Conservation (phyloP, 2,329 filamentous ascomycete genomes). For the Paracoccidioides lutzii region DNA sequence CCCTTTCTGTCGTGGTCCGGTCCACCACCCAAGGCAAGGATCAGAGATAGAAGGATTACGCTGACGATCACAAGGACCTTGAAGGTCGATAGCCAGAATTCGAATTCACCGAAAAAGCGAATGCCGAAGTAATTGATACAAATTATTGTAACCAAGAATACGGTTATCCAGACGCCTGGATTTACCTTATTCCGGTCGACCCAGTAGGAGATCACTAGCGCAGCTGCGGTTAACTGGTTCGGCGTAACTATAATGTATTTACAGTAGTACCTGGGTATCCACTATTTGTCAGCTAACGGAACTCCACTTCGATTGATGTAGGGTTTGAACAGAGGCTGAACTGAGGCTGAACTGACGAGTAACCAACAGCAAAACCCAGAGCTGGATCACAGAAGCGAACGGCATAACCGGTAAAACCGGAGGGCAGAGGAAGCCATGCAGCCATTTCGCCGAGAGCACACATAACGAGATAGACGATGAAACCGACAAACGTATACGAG, state of each 20-base stretch:
- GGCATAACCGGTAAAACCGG: conserved; percentile 36
- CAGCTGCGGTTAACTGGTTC: conserved; percentile 70
- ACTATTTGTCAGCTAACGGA: conserved; percentile 2
- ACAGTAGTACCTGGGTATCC: conserved; percentile 40
- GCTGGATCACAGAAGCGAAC: conserved; percentile 34
- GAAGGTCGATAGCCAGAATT: conserved; percentile 47
- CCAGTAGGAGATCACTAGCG: conserved; percentile 71
- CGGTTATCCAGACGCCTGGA: conserved; percentile 65
- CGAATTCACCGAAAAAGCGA: conserved; percentile 56
- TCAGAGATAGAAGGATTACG: conserved; percentile 51
- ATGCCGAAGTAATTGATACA: conserved; percentile 60
- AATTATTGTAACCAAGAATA: conserved; percentile 52
- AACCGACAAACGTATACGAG: conserved; percentile 32
- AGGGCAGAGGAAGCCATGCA: conserved; percentile 37
- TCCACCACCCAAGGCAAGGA: conserved; percentile 53
- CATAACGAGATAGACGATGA: conserved; percentile 58
- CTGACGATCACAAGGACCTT: conserved; percentile 56
- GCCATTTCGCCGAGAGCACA: conserved; percentile 38
- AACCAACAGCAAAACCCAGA: conserved; percentile 36
- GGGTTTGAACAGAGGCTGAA: background rate
- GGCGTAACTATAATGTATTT: conserved; percentile 78
- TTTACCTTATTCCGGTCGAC: conserved; percentile 52
- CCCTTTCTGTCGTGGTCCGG: conserved; percentile 49
- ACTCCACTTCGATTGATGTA: background rate
- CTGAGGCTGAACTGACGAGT: conserved; percentile 26